A percentile compares a stretch with the other conserved stretches of the same genome.
Evolutionary conservation across 768 basidiomycete genomes (phyloP).

Genomic region (Xerocomellus chrysenteron): DNA sequence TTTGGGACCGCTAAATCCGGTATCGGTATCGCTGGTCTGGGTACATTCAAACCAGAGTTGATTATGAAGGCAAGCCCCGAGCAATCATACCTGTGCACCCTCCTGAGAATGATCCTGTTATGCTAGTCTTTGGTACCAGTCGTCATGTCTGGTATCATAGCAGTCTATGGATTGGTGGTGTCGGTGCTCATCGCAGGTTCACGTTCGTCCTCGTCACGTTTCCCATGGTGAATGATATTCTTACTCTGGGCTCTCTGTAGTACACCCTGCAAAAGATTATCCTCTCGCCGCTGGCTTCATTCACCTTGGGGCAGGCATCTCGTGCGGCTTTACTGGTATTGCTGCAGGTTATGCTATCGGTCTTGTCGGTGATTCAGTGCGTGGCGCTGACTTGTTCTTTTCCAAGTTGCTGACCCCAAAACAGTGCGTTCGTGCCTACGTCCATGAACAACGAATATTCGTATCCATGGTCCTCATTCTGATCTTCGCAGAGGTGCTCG

Average conservation of each 20-base stretch:
- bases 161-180: slow-evolving; percentile 95
- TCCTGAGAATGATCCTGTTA: neutral
- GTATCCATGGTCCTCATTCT: slow-evolving; percentile 97
- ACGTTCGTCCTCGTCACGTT: slow-evolving; percentile 36
- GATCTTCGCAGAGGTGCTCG: slow-evolving; percentile 89
- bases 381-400: slow-evolving; percentile 28
- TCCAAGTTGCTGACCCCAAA: slow-evolving; percentile 4
- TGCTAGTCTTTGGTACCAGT: slow-evolving; percentile 89
- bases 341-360: slow-evolving; percentile 96
- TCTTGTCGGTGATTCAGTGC: slow-evolving; percentile 86
- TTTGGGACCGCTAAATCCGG: slow-evolving; percentile 96
- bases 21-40: slow-evolving; percentile 94
- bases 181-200: slow-evolving; percentile 86
- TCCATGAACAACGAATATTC: slow-evolving; percentile 88
- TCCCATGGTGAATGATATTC: slow-evolving; percentile 3
- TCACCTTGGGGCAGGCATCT: slow-evolving; percentile 89
- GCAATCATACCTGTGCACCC: neutral
- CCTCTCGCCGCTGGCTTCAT: slow-evolving; percentile 85
- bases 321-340: slow-evolving; percentile 88
- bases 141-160: slow-evolving; percentile 98
- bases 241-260: slow-evolving; percentile 38
- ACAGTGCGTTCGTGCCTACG: slow-evolving; percentile 88
- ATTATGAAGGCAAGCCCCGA: slow-evolving; percentile 83
- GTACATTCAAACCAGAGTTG: slow-evolving; percentile 91
- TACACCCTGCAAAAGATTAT: slow-evolving; percentile 63